Evolutionary conservation across 345 rosid species (phyloP), one percentile per base, ranked within the genome.

Genomic region (Anastatica hierochuntica): DNA sequence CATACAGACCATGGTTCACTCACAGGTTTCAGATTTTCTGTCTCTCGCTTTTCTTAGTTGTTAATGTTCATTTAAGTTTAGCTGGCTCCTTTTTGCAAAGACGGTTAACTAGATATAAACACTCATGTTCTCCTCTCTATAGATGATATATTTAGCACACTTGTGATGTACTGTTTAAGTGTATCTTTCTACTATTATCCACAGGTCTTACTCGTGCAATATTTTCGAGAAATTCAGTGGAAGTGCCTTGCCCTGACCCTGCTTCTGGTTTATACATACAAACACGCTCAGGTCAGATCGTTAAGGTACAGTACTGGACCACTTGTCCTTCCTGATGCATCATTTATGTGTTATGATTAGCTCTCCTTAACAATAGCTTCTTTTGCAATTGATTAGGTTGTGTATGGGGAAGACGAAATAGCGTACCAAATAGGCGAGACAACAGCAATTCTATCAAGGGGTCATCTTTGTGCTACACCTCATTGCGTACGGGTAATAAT

Each of bases 371-470:
- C n/a, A n/a, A n/a, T n/a, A n/a, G n/a, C 16, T 13, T 41, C 10
- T 5, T 48, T n/a, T 41, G 50, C 35, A 44, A 66, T 46, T 45
- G 14, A 4, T 39, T 60, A 90, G 96, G 96, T 73, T 74, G 77
- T 76, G 14, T 86, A 69, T 72, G 85, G 81, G 52, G 87, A 79
- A 69, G 77, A 86, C 65, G 87, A 90, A 72, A 82, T 90, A 70
- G 96, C 96, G 41, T 90, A 84, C 71, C 98, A 90, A 73, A 77
- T 90, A 66, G 98, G 98, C 20, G 98, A 90, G 77, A 90, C 96
- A 41, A 72, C 94, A 36, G 77, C 79, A 64, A 77, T 86, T 64
- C 66, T 86, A 19, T 86, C 92, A 34, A 55, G 72, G 49, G 92
- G 98, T 53, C 84, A 68, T 72, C 98, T 90, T 40, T 86, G 96